Percentiles rank a stretch among this genome's conserved stretches.
Conservation (phyloP, 1,284 basidiomycete genomes). For the Malassezia restricta region DNA sequence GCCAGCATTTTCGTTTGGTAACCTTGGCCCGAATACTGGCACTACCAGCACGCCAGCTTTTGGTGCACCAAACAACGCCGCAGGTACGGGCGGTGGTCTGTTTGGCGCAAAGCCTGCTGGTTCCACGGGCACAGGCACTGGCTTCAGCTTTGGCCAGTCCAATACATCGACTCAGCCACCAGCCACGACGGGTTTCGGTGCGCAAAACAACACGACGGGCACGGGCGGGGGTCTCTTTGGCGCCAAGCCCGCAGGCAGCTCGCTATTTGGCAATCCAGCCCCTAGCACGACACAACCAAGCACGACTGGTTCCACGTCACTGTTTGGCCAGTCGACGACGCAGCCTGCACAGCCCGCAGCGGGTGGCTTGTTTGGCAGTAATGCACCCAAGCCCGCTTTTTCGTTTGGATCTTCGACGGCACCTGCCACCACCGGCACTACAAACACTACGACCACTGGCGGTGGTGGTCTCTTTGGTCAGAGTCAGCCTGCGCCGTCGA, state of each 20-base stretch:
- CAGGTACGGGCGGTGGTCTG: conserved; percentile 35
- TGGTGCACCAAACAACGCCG: conserved; percentile 31
- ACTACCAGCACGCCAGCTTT: conserved; percentile 18
- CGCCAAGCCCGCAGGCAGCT: conserved; percentile 37
- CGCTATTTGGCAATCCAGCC: conserved; percentile 22
- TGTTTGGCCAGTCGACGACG: neutral
- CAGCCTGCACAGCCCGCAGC: neutral
- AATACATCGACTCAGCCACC: neutral
- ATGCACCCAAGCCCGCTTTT: conserved; percentile 30
- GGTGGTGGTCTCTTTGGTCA: conserved; percentile 48
- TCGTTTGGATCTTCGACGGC: conserved; percentile 27
- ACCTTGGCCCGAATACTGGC: neutral
- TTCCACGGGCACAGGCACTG: conserved; percentile 16
- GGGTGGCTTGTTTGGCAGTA: conserved; percentile 33
- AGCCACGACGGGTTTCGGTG: conserved; percentile 2
- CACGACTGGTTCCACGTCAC: neutral
- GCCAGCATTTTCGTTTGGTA: conserved; percentile 38
- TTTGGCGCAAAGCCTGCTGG: conserved; percentile 30
- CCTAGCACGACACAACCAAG: neutral
- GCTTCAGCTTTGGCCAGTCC: conserved; percentile 15
- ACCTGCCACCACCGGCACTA: conserved; percentile 15
- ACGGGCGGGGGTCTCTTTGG: conserved; percentile 32
- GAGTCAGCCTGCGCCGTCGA: neutral
- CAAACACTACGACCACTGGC: neutral
- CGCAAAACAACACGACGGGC: neutral